Conservation (phyloP, 2,329 filamentous ascomycete species). For the Bretziella fagacearum region DNA sequence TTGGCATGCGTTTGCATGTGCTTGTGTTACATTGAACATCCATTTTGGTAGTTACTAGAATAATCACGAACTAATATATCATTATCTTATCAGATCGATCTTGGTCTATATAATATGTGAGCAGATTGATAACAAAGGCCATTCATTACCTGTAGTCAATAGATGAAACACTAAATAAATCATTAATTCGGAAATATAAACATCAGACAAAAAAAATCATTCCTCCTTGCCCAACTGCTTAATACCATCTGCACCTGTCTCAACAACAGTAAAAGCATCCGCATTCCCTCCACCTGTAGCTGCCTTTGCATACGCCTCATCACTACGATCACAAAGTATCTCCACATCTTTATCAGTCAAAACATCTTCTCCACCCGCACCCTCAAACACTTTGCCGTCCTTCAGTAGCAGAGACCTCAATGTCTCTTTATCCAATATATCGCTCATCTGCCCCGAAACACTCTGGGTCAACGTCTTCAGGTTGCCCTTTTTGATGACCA, state of each 20-base stretch:
- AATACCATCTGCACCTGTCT: conserved; percentile 47
- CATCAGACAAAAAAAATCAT: too few species aligned
- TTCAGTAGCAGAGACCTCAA: conserved; percentile 46
- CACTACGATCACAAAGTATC: conserved; percentile 59
- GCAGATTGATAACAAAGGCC: too few species aligned
- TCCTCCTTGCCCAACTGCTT: not conserved
- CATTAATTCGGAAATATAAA: too few species aligned
- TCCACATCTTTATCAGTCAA: conserved; percentile 57
- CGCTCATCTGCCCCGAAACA: conserved; percentile 32
- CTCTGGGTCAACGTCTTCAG: conserved; percentile 55
- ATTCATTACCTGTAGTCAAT: too few species aligned
- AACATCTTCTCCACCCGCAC: conserved; percentile 44
- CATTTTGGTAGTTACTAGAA: too few species aligned
- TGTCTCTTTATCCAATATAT: conserved; percentile 41
- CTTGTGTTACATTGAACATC: too few species aligned
- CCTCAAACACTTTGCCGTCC: conserved; percentile 51
- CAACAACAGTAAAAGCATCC: conserved; percentile 58
- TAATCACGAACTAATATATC: too few species aligned
- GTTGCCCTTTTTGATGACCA: conserved; percentile 87
- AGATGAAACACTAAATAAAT: too few species aligned
- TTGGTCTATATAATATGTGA: too few species aligned
- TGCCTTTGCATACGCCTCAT: conserved; percentile 49
- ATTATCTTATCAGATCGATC: too few species aligned
- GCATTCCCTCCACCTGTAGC: conserved; percentile 62
- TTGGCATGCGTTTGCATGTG: too few species aligned